Base-by-base conservation (phyloP, 371 early-diverging fungal species). In the Syncephalastrum sp. region DNA sequence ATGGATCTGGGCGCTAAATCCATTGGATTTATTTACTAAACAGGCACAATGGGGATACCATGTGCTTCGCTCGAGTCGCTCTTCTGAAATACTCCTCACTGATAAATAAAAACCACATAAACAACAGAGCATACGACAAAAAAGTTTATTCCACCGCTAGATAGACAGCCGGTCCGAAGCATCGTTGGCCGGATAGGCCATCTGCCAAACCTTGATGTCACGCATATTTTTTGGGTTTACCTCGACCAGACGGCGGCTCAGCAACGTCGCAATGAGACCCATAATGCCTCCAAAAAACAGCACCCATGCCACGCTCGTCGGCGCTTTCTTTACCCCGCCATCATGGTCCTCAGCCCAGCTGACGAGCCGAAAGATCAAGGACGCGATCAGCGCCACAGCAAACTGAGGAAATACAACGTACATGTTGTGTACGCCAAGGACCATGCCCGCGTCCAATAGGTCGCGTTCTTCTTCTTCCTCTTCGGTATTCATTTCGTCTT, bases 341-440 rank as follows among this genome's bases (percentile, higher is more conserved):
- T 47, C 56, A 50, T 58, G 33, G 14, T 50, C 23, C 57, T 68
- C 51, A 16, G 49, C 50, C 60, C 60, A 60, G 5, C 68, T 67
- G 16, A 59, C 60, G 4, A 59, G 19, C 10, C 56, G 50, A 53
- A 80, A 77, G 19, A 80, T 60, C 24, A 65, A 42, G 23, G 75
- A 63, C 8, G 77, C 69, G 12, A 77, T 65, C 50, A 80, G 48
- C 2, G 81, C 73, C 21, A 75, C 72, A 1, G 54, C 64, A 61
- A 80, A 80, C 60, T 90, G 90, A 3, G 90, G 90, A 23, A 86
- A 61, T 5, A 87, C 87, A 51, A 90, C 81, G 56, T 84, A 88
- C 62, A 88, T 77, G 59, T 90, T 90, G 65, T 86, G 87, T 5
- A 90, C 83, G 1, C 89, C 91, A 1, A 90, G 61, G 0, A 87